Percentiles rank a stretch among this genome's conserved stretches.
These are phyloP conservation scores for Candida patagonica DNA, from an alignment of 805 yeast species.

Conservation along the genomic window DNA sequence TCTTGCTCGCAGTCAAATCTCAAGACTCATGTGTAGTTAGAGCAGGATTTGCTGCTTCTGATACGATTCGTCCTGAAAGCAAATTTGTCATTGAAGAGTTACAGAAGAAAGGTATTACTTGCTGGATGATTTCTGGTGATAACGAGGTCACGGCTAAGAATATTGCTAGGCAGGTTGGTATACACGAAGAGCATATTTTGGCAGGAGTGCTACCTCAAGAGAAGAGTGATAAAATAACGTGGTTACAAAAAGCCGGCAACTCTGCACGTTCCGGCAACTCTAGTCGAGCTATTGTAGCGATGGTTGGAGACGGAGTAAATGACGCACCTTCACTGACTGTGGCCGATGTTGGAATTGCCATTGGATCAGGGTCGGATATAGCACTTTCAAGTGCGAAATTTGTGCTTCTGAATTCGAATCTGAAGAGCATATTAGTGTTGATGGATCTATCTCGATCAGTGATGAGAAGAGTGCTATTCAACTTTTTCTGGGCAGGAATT, in stretches of 20 bases:
- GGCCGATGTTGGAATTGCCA: slow-evolving; percentile 71
- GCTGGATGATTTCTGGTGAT: slow-evolving; percentile 78
- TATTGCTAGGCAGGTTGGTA: slow-evolving; percentile 55
- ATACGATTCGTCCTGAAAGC: slow-evolving; percentile 45
- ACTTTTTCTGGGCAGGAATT: slow-evolving; percentile 78
- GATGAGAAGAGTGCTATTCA: slow-evolving; percentile 63
- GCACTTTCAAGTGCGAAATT: slow-evolving; percentile 71
- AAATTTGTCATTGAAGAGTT: slow-evolving; percentile 38
- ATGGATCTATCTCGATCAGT: slow-evolving; percentile 63
- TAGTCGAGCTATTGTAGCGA: slow-evolving; percentile 44
- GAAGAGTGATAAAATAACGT: slow-evolving; percentile 50
- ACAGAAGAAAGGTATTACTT: slow-evolving; percentile 36
- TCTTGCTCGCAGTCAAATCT: slow-evolving; percentile 39
- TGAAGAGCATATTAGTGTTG: slow-evolving; percentile 43
- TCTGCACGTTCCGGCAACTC: slow-evolving; percentile 14
- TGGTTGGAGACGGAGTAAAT: slow-evolving; percentile 81
- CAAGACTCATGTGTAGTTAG: slow-evolving; percentile 25
- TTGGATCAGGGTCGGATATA: slow-evolving; percentile 68
- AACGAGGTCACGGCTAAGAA: slow-evolving; percentile 57
- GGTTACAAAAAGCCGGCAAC: slow-evolving; percentile 41
- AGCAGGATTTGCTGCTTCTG: slow-evolving; percentile 51
- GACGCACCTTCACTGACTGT: slow-evolving; percentile 73
- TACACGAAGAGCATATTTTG: slow-evolving; percentile 41
- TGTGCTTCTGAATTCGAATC: slow-evolving; percentile 46
- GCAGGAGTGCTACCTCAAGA: slow-evolving; percentile 70